Conservation (phyloP, 208 protist genomes). For the Angomonas desouzai region DNA sequence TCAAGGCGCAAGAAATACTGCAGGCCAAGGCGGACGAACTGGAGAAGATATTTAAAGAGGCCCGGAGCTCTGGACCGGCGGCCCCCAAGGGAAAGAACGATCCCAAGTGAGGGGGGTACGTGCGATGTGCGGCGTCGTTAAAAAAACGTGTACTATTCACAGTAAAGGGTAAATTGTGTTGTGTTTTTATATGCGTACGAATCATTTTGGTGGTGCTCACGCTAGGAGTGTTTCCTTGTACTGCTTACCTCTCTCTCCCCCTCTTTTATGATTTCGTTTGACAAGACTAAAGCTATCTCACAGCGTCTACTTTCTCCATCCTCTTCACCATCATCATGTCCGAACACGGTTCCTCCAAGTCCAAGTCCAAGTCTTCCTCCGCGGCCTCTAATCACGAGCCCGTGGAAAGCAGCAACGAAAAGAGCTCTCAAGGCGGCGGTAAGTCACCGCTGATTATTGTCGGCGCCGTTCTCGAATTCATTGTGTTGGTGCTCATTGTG, state of each 20-base stretch:
- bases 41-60: conserved; percentile 68
- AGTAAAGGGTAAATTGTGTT: not conserved
- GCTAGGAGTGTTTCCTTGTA: no score
- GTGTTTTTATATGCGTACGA: conserved; percentile 6
- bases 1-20: conserved; percentile 23
- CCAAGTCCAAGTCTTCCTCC: not conserved
- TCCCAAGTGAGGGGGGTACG: conserved; percentile 8
- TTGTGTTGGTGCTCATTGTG: conserved; percentile 31
- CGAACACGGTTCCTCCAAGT: not conserved
- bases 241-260: no score
- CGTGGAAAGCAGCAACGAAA: not conserved
- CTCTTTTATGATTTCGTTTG: no score
- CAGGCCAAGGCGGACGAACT: conserved; percentile 49
- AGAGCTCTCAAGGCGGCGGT: not conserved
- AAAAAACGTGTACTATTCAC: no score
- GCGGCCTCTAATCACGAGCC: not conserved
- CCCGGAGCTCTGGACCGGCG: conserved; percentile 10
- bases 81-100: conserved; percentile 1
- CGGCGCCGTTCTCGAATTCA: conserved; percentile 21
- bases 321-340: no score
- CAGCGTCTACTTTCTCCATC: no score
- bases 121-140: no score
- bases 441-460: conserved; percentile 15
- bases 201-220: no score
- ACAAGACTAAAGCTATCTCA: no score